Base-by-base conservation (phyloP, 441 rosid genomes). In the Sinapis alba region DNA sequence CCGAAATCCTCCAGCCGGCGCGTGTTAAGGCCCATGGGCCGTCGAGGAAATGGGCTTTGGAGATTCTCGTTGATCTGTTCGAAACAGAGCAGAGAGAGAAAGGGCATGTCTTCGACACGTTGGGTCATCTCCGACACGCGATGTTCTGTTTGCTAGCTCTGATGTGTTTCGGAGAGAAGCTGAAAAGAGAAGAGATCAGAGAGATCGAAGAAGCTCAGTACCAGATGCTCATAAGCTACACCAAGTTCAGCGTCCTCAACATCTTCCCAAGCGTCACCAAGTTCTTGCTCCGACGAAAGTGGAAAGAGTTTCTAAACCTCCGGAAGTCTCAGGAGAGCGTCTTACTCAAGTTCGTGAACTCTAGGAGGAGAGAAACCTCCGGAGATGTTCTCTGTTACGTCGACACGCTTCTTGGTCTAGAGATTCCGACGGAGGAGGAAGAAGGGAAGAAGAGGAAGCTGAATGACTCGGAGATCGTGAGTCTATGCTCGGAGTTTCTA, bases 131-230 rank as follows among this genome's bases (percentile, higher is more conserved):
- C 23, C 79, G 82, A n/a, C 82, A 79, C 65, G 73, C 76, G 10
- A 79, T 79, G 82, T 82, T 82, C 58, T 81, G 80, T 68, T 30
- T 82, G 1, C 2, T 83, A 6, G 76, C 78, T 26, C 50, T 80
- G 1, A 78, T 82, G 84, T 82, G 85, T 53, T 84, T 73, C 11
- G 86, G 86, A 0, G 86, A 80, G 68, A 80, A 71, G 21, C 58
- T 84, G 15, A 70, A 5, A 3, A 68, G 75, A 26, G 69, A 82
- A 18, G 77, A 82, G 20, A 82, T 82, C 21, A 67, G 20, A 69
- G 75, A 80, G 38, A 75, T 80, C 65, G 81, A 80, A 72, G 76
- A 80, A 53, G 73, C 76, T 63, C 85, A 83, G 61, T 72, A 72
- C 21, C 23, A 34, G 13, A 57, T 83, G 81, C 56, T 83, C 13